Evolutionary conservation across 768 basidiomycete species (phyloP), one percentile per base, ranked within the genome.

Genomic region (Xerocomus potaroensis): DNA sequence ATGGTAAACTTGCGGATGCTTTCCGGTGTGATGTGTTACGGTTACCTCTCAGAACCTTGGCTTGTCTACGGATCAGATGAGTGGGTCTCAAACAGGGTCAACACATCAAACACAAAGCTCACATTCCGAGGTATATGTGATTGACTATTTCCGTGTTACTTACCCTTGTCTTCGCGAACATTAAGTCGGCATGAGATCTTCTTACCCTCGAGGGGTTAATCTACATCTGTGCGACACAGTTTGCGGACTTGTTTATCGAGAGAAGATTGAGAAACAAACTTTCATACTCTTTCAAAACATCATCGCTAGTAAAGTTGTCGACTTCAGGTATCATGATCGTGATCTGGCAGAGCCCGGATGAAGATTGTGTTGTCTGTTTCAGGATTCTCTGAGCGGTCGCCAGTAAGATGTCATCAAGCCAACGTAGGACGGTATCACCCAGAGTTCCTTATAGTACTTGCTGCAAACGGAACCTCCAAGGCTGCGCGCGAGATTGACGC

Each of bases 1-100:
- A 50, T 27, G 41, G 51, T 40, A 48, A 55, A 50, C 48, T 26
- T 34, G 40, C 48, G 55, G 56, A 40, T 38, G 50, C 38, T 56
- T 50, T 43, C 43, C 53, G 10, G 8, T 45, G 21, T 12, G 18
- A 8, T 32, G 41, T 33, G 27, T 27, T 47, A 9, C 33, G 41
- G 10, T 27, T 10, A 27, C 23, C 36, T 50, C 50, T 39, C 46
- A 47, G 50, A 30, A 24, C n/a, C n/a, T n/a, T n/a, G 48, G 51
- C 48, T 54, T 51, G 58, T 54, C 45, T 37, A 37, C 45, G 37
- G 19, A 18, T 34, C 38, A 32, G 40, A 21, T 32, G 34, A 44
- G 41, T 22, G 8, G 3, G 16, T 37, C 32, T 40, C 19, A 36
- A 33, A 45, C 22, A 22, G 16, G 26, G 34, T 10, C 26, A n/a